Evolutionary conservation across 768 basidiomycete genomes (phyloP).

Genomic region (Lentinula edodes): DNA sequence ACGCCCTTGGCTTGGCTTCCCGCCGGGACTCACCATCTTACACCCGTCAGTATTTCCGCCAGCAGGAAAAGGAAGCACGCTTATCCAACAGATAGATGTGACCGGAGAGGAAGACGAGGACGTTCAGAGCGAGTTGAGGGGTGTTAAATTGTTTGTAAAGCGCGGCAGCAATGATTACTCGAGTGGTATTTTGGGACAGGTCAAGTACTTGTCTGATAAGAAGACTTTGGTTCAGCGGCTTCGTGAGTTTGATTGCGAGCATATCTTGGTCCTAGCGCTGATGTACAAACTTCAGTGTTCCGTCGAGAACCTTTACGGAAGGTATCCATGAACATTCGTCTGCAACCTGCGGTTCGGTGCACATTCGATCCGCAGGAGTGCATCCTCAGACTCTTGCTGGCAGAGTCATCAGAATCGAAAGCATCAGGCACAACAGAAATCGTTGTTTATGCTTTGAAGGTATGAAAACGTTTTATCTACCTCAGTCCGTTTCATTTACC

Average conservation of each 20-base stretch:
- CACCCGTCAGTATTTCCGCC: slow-evolving; percentile 5
- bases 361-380: slow-evolving; percentile 52
- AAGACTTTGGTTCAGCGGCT: slow-evolving; percentile 38
- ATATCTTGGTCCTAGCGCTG: not conserved
- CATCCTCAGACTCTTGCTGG: slow-evolving; percentile 48
- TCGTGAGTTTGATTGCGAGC: slow-evolving; percentile 28
- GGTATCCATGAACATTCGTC: slow-evolving; percentile 60
- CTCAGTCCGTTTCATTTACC: not conserved
- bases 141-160: slow-evolving; percentile 55
- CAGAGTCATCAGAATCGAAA: slow-evolving; percentile 34
- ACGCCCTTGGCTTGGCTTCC: not conserved
- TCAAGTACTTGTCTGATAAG: slow-evolving; percentile 50
- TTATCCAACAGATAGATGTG: slow-evolving; percentile 22
- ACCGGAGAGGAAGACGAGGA: slow-evolving; percentile 69
- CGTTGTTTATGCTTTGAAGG: slow-evolving; percentile 64
- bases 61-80: not conserved
- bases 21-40: not conserved
- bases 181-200: slow-evolving; percentile 53
- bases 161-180: slow-evolving; percentile 52
- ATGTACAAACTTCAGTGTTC: slow-evolving; percentile 45
- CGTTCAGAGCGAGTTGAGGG: slow-evolving; percentile 50
- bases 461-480: slow-evolving; percentile 16
- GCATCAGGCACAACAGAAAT: slow-evolving; percentile 30
- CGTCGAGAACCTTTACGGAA: slow-evolving; percentile 67
- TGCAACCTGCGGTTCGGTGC: slow-evolving; percentile 51